These are phyloP conservation scores for Viola odorata DNA, from an alignment of 345 rosid species.

Conservation along the genomic window DNA sequence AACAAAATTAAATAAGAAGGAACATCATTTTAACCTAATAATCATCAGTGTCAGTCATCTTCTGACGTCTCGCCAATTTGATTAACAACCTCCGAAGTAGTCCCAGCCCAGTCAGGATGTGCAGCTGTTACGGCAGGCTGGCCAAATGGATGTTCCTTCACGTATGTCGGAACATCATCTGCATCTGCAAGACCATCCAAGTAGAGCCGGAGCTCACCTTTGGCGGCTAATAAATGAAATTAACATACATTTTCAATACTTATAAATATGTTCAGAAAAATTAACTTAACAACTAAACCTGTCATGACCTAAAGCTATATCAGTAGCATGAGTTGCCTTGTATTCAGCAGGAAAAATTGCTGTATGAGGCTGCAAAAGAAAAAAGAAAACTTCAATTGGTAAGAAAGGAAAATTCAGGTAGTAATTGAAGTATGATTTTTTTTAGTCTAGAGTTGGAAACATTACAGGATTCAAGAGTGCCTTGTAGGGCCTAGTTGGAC, in stretches of 20 bases:
- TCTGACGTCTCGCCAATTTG: background rate
- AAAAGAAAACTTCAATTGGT: background rate
- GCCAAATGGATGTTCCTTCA: constrained; percentile 33
- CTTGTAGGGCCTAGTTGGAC: constrained; percentile 39
- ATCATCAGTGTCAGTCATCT: no score
- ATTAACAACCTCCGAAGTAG: constrained; percentile 21
- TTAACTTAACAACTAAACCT: no score
- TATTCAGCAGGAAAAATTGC: constrained; percentile 26
- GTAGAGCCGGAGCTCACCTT: constrained; percentile 31
- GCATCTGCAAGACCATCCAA: constrained; percentile 31
- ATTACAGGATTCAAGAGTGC: constrained; percentile 51
- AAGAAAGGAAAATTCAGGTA: background rate
- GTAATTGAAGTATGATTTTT: no score
- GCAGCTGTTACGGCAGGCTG: constrained; percentile 23
- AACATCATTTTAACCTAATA: no score
- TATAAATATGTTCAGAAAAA: no score
- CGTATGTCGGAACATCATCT: constrained; percentile 29
- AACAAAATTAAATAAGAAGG: no score
- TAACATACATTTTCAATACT: no score
- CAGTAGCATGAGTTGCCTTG: background rate
- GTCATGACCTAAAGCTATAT: constrained; percentile 9
- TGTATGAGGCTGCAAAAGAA: constrained; percentile 33
- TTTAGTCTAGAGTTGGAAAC: no score
- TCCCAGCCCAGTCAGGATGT: constrained; percentile 32
- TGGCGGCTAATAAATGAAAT: no score